Conservation (phyloP, 768 basidiomycete genomes). For the Agrocybe praecox region DNA sequence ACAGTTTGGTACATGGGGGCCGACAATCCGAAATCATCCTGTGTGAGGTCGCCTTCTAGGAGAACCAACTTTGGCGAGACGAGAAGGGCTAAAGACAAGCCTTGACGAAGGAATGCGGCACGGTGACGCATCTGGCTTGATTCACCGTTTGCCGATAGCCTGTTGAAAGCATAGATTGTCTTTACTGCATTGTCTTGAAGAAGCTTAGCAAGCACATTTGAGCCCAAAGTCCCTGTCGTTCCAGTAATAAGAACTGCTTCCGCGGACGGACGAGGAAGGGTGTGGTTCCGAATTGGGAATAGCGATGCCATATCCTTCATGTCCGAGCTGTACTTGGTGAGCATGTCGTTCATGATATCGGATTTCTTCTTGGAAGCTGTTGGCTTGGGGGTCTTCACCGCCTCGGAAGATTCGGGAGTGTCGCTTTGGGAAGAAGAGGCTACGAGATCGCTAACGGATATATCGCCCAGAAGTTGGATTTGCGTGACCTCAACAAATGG, state of each 20-base stretch:
- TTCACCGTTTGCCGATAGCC: neutral
- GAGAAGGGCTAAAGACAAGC: slow-evolving; percentile 13
- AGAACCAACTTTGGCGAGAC: slow-evolving; percentile 1
- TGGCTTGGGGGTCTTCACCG: slow-evolving; percentile 1
- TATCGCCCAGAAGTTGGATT: slow-evolving; percentile 35
- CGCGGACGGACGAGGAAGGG: neutral
- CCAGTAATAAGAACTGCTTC: slow-evolving; percentile 36
- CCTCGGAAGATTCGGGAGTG: neutral
- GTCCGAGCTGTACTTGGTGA: slow-evolving; percentile 2
- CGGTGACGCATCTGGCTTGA: neutral
- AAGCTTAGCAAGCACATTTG: slow-evolving; percentile 31
- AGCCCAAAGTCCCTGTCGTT: slow-evolving; percentile 38
- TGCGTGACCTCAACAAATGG: slow-evolving; percentile 31
- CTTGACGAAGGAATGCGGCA: slow-evolving; percentile 3
- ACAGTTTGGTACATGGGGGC: neutral
- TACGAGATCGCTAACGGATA: slow-evolving; percentile 29
- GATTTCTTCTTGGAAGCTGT: slow-evolving; percentile 8
- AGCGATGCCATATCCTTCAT: neutral
- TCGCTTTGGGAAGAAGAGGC: slow-evolving; percentile 2
- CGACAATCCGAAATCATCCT: slow-evolving; percentile 24
- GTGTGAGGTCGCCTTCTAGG: slow-evolving; percentile 34
- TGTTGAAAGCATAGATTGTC: slow-evolving; percentile 37
- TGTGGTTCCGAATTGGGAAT: neutral
- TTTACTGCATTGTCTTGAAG: slow-evolving; percentile 24
- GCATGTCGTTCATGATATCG: slow-evolving; percentile 14